phyloP scores from a whole-genome alignment of 2,329 filamentous ascomycete genomes.

The Diaporthe citriasiana region DNA sequence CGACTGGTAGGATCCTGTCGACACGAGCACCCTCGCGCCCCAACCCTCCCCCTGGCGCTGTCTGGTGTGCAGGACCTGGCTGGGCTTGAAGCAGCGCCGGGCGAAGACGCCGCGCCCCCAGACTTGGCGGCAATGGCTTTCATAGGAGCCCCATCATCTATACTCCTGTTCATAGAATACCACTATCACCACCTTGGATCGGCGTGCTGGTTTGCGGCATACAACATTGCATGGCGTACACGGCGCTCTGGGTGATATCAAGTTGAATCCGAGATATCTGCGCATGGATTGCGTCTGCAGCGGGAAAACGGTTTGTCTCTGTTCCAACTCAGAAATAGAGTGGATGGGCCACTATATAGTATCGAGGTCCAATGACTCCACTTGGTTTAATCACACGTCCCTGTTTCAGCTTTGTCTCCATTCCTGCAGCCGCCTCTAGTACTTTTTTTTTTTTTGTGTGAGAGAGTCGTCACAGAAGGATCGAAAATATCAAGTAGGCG shows the following conservation, averaged over 20 bases:
- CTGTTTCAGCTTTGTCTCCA: no score
- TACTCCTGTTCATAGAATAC: slow-evolving; percentile 1
- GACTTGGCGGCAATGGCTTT: background rate
- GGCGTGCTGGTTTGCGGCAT: background rate
- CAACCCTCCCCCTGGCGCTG: background rate
- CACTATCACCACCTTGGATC: background rate
- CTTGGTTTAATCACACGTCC: background rate
- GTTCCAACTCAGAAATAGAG: background rate
- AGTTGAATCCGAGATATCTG: background rate
- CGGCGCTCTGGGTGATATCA: background rate
- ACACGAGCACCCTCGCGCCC: background rate
- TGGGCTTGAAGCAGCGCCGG: slow-evolving; percentile 35
- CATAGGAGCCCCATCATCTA: background rate
- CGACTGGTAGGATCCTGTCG: slow-evolving; percentile 76
- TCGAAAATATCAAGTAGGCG: no score
- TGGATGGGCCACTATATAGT: background rate
- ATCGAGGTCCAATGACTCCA: background rate
- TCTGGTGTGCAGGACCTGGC: slow-evolving; percentile 37
- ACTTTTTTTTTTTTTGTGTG: no score
- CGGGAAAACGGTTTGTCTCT: background rate
- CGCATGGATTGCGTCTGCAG: background rate
- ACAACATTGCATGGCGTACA: slow-evolving; percentile 30
- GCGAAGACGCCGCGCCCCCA: background rate
- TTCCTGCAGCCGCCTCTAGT: background rate
- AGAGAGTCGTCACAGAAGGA: background rate